Evolutionary conservation across 805 yeast species (phyloP), one percentile per base, ranked within the genome.

Genomic region (Candida gorgasii): DNA sequence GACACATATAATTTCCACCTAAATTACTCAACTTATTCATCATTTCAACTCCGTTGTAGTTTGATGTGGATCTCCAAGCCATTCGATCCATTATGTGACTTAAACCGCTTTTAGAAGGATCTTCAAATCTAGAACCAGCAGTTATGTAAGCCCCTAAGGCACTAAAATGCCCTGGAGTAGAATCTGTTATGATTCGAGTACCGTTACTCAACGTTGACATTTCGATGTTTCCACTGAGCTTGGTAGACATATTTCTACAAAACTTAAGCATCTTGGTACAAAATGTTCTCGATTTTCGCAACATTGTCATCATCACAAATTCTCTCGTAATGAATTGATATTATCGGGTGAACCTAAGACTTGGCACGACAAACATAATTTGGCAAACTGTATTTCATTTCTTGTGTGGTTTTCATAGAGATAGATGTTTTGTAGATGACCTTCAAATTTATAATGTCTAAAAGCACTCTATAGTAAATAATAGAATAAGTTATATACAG

Each of bases 1-100:
- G 84, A 57, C 96, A 86, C 80, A 88, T 90, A 64, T 86, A 89
- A 61, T 89, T 92, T 11, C 98, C 99, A 37, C 99, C 99, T 44
- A 93, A 63, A 27, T 79, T 72, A 44, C 89, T 89, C 48, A 93
- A 69, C 15, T 75, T 76, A 49, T 84, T 84, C 50, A 86, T 74
- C 88, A 93, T 86, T 39, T 84, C 76, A 32, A 73, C 65, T 2
- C 88, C 90, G 1, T 78, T 54, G 44, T 74, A 69, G 42, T 76
- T 69, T 26, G 72, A 62, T 0, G 92, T 84, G 4, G 88, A 79
- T 57, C 82, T 82, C 73, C 82, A 93, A 0, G 98, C 92, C 58
- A 93, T 63, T 45, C 97, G 75, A 60, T 92, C 98, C 54, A 83
- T 67, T 20, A 93, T 64, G 61, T 93, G 98, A 5, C 95, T 82